Base-by-base conservation (phyloP, 106 monocot species). In the Xerophyta viscosa region DNA sequence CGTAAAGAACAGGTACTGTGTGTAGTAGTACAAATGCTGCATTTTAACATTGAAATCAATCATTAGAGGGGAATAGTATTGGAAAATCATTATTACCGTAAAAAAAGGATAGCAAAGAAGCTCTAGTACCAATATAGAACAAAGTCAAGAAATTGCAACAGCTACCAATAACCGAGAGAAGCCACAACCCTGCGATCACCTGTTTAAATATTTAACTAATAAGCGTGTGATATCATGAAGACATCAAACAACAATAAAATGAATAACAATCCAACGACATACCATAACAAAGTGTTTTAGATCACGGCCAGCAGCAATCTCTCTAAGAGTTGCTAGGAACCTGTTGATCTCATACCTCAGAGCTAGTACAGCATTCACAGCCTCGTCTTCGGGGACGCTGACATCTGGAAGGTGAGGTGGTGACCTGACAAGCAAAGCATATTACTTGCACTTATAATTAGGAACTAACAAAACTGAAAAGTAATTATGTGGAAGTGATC, bases 81-180 rank as follows among this genome's bases (percentile, higher is more conserved):
- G 17, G 10, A 2, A 48, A 29, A 47, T 11, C 12, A 3, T 29
- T 2, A 23, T 21, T 6, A 4, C 42, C 43, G 27, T 27, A 42
- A 52, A 31, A 22, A 10, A 48, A 10, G 6, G 3, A 17, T 21
- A 28, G 11, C 1, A 41, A 21, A 15, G 22, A 27, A 24, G 29
- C 1, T 20, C 15, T 4, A 2, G 62, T 79, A 92, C 92, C 73
- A 53, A 79, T 73, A 41, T 92, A 92, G 20, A 79, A 61, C 82
- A 92, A 62, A 36, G 86, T 79, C 67, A 92, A 56, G 71, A 92
- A 92, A 59, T 71, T 77, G 78, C 63, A 79, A 54, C 70, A 75
- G 58, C 67, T 77, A 0, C 92, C 92, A 12, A 92, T 0, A 19
- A 72, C 36, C 6, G 92, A 92, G 6, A 92, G 57, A 31, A 79